Evolutionary conservation across 1,139 yeast species (phyloP), one percentile per base, ranked within the genome.

Genomic region (Saccharomyces hybrid): DNA sequence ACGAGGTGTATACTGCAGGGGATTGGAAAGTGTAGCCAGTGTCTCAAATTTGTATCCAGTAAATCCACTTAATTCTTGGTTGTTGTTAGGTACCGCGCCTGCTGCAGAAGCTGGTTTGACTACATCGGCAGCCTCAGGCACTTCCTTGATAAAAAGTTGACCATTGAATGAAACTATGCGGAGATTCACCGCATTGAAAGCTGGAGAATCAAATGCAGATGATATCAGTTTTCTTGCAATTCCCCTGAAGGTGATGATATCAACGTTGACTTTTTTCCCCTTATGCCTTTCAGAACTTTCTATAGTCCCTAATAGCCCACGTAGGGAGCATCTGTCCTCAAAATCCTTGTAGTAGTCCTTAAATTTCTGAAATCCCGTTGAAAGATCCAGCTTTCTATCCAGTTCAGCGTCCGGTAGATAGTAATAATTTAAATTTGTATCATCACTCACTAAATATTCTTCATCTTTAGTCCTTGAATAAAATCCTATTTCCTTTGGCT

Each of bases 41-140:
- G 83, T 76, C 70, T 93, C 97, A 69, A 93, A 93, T 67, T 89
- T 90, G 72, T 87, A 89, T 0, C 93, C 93, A n/a, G 83, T 74
- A 62, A 76, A 86, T 61, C 61, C 75, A 83, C 63, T 75, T 79
- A 65, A 76, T 75, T 57, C 72, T 76, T 52, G 64, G 55, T 58
- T 61, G 26, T 51, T 53, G 8, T 4, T 38, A 16, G 8, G 20
- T 11, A 9, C 49, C 48, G 59, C 53, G 3, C 58, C 54, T 4
- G 54, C 31, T 58, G 69, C 52, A 53, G 69, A 55, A 64, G 68
- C 59, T 63, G 69, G 47, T 60, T 68, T 64, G 44, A 14, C 23
- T 16, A 8, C 41, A 32, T 26, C 31, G n/a, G 2, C 13, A 14
- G 61, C 53, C 3, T 63, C 57, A 38, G 74, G 75, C 63, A 85